Base-by-base conservation (phyloP, 257 asterid species). In the Lycium barbarum region DNA sequence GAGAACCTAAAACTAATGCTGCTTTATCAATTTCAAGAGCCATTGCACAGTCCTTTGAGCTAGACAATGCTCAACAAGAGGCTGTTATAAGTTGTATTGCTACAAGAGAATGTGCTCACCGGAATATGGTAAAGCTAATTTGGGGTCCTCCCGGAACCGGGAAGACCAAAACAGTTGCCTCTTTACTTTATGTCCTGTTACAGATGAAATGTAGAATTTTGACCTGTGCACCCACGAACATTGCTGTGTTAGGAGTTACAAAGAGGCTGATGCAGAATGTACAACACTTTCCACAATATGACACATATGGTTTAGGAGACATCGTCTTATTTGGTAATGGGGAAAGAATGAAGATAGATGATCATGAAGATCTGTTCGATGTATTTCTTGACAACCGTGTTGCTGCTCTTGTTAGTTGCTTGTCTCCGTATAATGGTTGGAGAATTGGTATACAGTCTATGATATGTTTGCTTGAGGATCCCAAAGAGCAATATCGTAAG, bases 121-220 rank as follows among this genome's bases (percentile, higher is more conserved):
- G 1, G 55, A 90, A 71, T 2, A 86, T 35, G 13, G 90, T 88
- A 13, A 89, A 88, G 90, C 85, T 91, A 81, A 85, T 89, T 45
- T 90, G 93, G 93, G 93, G 93, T 57, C 93, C 95, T 0, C 93
- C 93, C 0, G 93, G 93, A 26, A 92, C 93, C 1, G 93, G 93
- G 26, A 90, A 92, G 53, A 92, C 93, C 0, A 92, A 88, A 43
- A 92, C 95, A 7, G 82, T 88, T 12, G 86, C 91, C 13, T 80
- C 90, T 1, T 62, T 92, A 22, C 63, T 87, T 6, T 85, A 61
- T 18, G 36, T 81, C 20, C 85, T 92, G 80, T 83, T 89, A 10
- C 57, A 79, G 63, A 63, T 85, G 81, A 88, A 81, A 45, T 80
- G 89, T 72, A 88, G 91, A 86, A 85, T 91, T 9, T 36, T 92